Conservation (phyloP, 2,329 filamentous ascomycete genomes). For the Claviceps sp. region DNA sequence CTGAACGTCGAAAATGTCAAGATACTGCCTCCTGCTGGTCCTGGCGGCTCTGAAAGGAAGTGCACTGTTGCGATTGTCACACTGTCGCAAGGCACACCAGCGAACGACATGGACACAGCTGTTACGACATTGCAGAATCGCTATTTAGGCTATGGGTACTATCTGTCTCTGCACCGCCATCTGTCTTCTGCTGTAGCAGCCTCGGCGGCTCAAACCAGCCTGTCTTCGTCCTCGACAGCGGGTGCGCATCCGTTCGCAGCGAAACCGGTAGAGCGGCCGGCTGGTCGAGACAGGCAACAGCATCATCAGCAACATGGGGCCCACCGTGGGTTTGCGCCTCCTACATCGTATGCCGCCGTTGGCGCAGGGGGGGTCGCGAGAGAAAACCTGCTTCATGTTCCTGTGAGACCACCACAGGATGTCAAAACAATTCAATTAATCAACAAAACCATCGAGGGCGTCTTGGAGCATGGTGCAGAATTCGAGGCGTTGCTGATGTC, state of each 20-base stretch:
- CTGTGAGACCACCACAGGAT: constrained; percentile 63
- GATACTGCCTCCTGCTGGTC: constrained; percentile 39
- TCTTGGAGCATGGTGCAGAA: constrained; percentile 69
- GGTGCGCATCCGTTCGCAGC: constrained; percentile 65
- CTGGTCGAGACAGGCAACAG: constrained; percentile 15
- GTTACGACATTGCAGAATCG: constrained; percentile 69
- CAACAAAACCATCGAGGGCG: constrained; percentile 71
- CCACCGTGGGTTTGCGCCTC: constrained; percentile 59
- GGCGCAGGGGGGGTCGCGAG: constrained; percentile 30
- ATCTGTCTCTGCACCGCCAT: constrained; percentile 68
- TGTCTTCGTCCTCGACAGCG: constrained; percentile 22
- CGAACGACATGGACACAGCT: constrained; percentile 67
- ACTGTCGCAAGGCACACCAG: constrained; percentile 65
- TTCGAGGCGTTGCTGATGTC: constrained; percentile 91
- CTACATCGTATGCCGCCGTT: constrained; percentile 47
- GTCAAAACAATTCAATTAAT: constrained; percentile 70
- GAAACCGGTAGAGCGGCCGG: constrained; percentile 41
- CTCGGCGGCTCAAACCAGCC: constrained; percentile 1
- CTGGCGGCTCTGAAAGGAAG: constrained; percentile 49
- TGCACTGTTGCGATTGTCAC: constrained; percentile 69
- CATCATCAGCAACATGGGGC: constrained; percentile 31
- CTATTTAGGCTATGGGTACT: constrained; percentile 76
- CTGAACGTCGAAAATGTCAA: constrained; percentile 61
- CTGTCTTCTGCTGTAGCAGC: constrained; percentile 54
- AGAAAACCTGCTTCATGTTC: constrained; percentile 46